Conservation (phyloP, 805 yeast species). For the Saccharomyces eubayanus region DNA sequence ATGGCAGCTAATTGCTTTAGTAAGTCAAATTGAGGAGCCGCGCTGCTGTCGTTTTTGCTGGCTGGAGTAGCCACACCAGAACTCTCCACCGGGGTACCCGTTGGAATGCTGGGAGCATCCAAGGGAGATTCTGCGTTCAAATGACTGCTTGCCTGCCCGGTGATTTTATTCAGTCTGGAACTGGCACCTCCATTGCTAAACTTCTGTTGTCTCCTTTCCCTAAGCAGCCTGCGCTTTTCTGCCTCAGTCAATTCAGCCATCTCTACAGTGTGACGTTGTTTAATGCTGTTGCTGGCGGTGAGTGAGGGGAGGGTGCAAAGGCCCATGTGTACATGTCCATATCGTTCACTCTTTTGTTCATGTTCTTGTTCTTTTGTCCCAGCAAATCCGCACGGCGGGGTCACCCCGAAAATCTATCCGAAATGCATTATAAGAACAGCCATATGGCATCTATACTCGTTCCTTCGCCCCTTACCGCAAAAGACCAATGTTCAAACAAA, state of each 20-base stretch:
- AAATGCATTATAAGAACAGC: not conserved
- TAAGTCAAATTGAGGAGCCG: slow-evolving; percentile 18
- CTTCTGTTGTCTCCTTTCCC: slow-evolving; percentile 61
- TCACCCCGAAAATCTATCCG: not conserved
- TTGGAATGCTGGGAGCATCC: slow-evolving; percentile 10
- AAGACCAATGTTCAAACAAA: not conserved
- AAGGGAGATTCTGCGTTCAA: slow-evolving; percentile 32
- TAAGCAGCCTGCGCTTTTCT: slow-evolving; percentile 47
- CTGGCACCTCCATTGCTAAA: slow-evolving; percentile 48
- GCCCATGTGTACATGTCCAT: not conserved
- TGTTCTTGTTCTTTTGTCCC: not conserved
- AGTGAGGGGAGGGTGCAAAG: not conserved
- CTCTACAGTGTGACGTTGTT: not conserved
- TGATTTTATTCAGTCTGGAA: slow-evolving; percentile 43
- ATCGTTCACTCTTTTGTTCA: not conserved
- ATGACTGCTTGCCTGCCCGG: slow-evolving; percentile 34
- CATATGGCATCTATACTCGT: not conserved
- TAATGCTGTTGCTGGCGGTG: not conserved
- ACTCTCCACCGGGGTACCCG: not conserved
- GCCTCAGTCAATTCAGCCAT: slow-evolving; percentile 44
- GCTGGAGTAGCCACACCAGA: not conserved
- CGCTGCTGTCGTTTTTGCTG: not conserved
- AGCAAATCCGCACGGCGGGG: not conserved
- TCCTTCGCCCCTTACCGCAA: not conserved
- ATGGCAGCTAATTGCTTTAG: slow-evolving; percentile 24